Base-by-base conservation (phyloP, 306 rosid genomes). In the Lagenaria siceraria region DNA sequence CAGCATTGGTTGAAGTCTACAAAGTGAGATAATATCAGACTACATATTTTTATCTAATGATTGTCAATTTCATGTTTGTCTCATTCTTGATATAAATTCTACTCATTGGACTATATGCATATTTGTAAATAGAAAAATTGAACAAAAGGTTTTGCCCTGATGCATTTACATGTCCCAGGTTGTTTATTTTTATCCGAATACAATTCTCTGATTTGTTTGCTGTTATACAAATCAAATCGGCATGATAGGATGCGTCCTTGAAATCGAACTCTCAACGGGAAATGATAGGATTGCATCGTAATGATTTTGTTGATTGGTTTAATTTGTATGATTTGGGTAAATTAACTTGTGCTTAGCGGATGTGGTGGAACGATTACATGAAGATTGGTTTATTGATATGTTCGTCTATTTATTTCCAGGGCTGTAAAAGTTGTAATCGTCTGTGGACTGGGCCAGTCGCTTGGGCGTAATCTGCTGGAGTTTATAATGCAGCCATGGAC, bases 401-500 rank as follows among this genome's bases (percentile, higher is more conserved):
- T 46, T 25, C 22, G 21, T 14, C 8, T 70, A 27, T 43, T 40
- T 38, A 10, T 66, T 66, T 66, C 10, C 22, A 66, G 74, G 74
- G 74, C 40, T 66, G 74, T 66, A 12, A 38, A n/a, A n/a, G 21
- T 70, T 70, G 76, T 15, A 46, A 72, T 58, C 76, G 24, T 72
- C 76, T 72, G 59, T 72, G 76, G 76, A 48, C 53, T 48, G 24
- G 76, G 76, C 58, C 19, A 71, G 40, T 43, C 56, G 75, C 75
- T 43, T 69, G 56, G 56, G 54, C 38, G n/a, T 48, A 46, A 27
- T 72, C 13, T 72, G 56, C 38, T 25, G 76, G 40, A 49, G 43
- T 27, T 48, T 72, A 31, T 15, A 72, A 72, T 70, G 76, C 76
- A 70, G 76, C 33, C 76, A 46, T 48, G 38, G 76, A 72, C 60